phyloP scores from a whole-genome alignment of 148 eudicot genomes.

The Amaranthus hypochondriacus region DNA sequence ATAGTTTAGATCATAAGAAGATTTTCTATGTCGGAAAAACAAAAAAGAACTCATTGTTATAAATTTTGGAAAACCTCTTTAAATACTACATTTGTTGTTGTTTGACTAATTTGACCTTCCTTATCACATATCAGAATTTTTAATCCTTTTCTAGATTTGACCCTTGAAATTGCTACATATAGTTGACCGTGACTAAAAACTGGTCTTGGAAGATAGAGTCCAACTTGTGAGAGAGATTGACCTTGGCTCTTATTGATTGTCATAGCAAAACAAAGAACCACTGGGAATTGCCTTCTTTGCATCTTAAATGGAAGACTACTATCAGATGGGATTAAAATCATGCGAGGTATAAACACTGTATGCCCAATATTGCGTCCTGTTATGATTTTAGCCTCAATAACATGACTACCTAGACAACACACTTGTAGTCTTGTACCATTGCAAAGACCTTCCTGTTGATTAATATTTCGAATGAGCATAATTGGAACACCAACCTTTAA shows the following conservation, averaged over 20 bases:
- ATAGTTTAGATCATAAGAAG: no score
- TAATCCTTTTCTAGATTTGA: no score
- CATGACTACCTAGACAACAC: background rate
- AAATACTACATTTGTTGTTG: no score
- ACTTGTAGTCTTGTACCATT: constrained; percentile 9
- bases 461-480: constrained; percentile 8
- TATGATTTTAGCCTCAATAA: constrained; percentile 1
- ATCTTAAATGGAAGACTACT: background rate
- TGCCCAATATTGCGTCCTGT: background rate
- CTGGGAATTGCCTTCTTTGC: constrained; percentile 1
- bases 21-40: no score
- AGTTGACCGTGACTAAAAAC: no score
- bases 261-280: constrained; percentile 5
- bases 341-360: constrained; percentile 9
- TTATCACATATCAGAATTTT: no score
- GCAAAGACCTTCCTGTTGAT: background rate
- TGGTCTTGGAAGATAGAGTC: no score
- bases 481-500: constrained; percentile 1
- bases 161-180: no score
- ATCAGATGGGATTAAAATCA: background rate
- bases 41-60: no score
- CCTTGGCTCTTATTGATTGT: background rate
- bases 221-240: no score
- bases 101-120: no score
- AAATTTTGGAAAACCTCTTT: no score